Conservation (phyloP, 176 grass and related monocot genomes). For the Eleusine indica region DNA sequence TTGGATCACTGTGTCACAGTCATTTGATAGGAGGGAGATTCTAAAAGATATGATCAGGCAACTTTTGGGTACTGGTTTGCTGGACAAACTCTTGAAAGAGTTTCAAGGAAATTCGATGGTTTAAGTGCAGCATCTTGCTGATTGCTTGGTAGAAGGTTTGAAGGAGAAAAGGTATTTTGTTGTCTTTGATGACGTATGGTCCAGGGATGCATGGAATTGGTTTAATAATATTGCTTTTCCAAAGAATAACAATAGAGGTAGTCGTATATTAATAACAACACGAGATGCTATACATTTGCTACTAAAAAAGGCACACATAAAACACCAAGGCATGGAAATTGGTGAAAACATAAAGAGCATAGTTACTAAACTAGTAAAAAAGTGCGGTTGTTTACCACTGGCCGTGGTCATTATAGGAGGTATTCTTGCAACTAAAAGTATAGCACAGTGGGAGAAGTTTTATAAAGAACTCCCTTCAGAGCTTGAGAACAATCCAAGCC, state of each 20-base stretch:
- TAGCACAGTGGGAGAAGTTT: not conserved
- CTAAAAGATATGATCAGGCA: not conserved
- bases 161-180: conserved; percentile 17
- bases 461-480: not conserved
- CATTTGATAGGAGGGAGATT: not conserved
- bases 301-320: not conserved
- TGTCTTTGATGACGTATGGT: conserved; percentile 50
- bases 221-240: not conserved
- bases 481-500: conserved; percentile 19
- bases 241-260: not conserved
- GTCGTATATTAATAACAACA: conserved; percentile 41
- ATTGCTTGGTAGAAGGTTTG: too few species aligned
- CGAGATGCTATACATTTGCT: not conserved
- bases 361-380: conserved; percentile 3
- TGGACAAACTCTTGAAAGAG: not conserved
- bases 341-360: too few species aligned
- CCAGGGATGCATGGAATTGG: not conserved
- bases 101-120: not conserved
- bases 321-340: not conserved
- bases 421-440: not conserved
- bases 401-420: conserved; percentile 24
- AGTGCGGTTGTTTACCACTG: conserved; percentile 27
- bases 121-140: not conserved
- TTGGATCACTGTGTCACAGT: conserved; percentile 38
- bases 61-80: not conserved